Percentiles rank a stretch among this genome's conserved stretches.
Evolutionary conservation across 805 yeast genomes (phyloP).

Genomic region (Saccharomycopsis guyanensis): DNA sequence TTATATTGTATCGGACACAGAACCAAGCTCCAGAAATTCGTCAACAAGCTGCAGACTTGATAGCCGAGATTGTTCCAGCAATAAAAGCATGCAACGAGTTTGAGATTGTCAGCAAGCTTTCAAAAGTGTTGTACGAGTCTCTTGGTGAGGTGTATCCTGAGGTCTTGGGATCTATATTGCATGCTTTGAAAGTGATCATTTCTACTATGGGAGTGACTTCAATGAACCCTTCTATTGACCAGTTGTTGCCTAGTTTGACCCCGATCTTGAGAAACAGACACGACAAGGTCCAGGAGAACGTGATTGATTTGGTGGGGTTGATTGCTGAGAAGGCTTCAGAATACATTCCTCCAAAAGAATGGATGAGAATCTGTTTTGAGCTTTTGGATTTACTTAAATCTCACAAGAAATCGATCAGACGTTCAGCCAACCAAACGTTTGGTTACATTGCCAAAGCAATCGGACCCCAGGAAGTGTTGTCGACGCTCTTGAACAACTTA

Average conservation of each 20-base stretch:
- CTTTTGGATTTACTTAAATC: conserved; percentile 83
- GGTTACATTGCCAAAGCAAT: conserved; percentile 86
- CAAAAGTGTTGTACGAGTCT: conserved; percentile 77
- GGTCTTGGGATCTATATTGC: conserved; percentile 77
- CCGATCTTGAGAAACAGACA: conserved; percentile 88
- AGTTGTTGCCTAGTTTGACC: conserved; percentile 77
- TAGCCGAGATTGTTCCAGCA: conserved; percentile 57
- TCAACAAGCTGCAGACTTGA: conserved; percentile 76
- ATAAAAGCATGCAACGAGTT: conserved; percentile 58
- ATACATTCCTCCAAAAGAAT: conserved; percentile 81
- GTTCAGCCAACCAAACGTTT: conserved; percentile 84
- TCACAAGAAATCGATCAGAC: conserved; percentile 64
- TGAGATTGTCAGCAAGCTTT: conserved; percentile 55
- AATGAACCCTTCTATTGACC: conserved; percentile 75
- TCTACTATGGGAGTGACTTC: conserved; percentile 48
- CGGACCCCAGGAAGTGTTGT: conserved; percentile 93
- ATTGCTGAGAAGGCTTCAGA: conserved; percentile 79
- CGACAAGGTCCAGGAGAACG: conserved; percentile 81
- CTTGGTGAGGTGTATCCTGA: conserved; percentile 94
- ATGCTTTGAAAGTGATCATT: conserved; percentile 61
- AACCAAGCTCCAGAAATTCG: conserved; percentile 66
- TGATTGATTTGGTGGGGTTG: conserved; percentile 71
- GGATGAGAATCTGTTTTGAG: conserved; percentile 96
- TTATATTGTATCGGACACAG: conserved; percentile 63
- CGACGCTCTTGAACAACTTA: conserved; percentile 72